Conservation (phyloP, 2,329 filamentous ascomycete genomes). For the Aspergillus terreus region DNA sequence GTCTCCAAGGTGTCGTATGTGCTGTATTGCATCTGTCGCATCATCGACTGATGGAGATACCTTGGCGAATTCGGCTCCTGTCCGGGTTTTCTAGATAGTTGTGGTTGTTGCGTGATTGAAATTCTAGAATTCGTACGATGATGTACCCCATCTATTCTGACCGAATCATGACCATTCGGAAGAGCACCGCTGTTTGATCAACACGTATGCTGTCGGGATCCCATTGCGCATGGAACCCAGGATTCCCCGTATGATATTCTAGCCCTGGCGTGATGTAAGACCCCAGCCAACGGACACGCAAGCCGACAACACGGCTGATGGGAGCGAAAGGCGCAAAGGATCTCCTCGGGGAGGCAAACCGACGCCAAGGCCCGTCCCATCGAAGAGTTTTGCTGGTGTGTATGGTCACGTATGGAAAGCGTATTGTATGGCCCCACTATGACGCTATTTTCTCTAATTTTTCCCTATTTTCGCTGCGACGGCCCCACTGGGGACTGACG, state of each 20-base stretch:
- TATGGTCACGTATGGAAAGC: slow-evolving; percentile 14
- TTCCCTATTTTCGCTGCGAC: background rate
- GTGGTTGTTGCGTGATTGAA: background rate
- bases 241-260: background rate
- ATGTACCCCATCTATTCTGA: too few species aligned
- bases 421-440: slow-evolving; percentile 23
- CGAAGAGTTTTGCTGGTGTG: background rate
- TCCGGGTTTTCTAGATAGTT: background rate
- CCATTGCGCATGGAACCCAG: background rate
- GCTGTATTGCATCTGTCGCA: background rate
- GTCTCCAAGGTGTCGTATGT: too few species aligned
- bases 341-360: background rate
- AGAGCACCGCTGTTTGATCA: too few species aligned
- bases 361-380: background rate
- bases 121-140: background rate
- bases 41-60: background rate
- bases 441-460: slow-evolving; percentile 19
- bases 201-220: too few species aligned
- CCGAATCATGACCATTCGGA: too few species aligned
- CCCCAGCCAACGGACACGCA: slow-evolving; percentile 1
- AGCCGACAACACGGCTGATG: background rate
- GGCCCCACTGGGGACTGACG: slow-evolving; percentile 13
- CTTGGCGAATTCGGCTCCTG: too few species aligned
- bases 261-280: slow-evolving; percentile 1
- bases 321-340: background rate